These are phyloP conservation scores for Punica granatum DNA, from an alignment of 345 rosid genomes.

Conservation along the genomic window DNA sequence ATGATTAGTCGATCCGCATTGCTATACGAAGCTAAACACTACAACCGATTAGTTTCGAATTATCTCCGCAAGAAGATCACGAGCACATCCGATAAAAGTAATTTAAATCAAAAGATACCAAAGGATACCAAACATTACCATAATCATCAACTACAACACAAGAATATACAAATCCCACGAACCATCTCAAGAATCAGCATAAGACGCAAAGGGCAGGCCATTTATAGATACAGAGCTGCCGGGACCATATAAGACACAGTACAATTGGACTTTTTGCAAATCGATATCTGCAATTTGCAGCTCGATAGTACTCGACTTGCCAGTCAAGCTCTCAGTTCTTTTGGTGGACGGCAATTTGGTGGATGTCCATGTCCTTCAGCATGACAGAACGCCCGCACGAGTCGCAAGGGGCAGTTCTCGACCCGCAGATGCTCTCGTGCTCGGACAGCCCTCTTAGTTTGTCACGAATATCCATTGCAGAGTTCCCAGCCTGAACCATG, in stretches of 20 bases:
- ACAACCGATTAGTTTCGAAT: no score
- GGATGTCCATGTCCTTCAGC: conserved; percentile 98
- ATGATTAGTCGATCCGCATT: no score
- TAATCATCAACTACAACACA: no score
- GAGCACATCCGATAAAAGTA: no score
- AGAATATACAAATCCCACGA: no score
- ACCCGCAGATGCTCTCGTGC: conserved; percentile 91
- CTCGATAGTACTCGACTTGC: background rate
- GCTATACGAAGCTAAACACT: no score
- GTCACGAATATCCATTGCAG: conserved; percentile 63
- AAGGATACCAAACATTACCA: no score
- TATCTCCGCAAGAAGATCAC: no score
- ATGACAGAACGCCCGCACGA: conserved; percentile 91
- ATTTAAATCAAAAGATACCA: no score
- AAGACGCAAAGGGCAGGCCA: no score
- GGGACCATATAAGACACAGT: background rate
- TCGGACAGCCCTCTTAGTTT: conserved; percentile 79
- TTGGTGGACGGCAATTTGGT: conserved; percentile 82
- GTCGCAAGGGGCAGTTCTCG: conserved; percentile 90
- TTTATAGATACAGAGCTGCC: no score
- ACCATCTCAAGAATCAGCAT: no score
- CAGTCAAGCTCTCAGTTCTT: conserved; percentile 30
- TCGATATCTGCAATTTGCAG: background rate
- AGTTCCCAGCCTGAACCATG: conserved; percentile 82
- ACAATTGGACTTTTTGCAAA: background rate